Base-by-base conservation (phyloP, 352 stramenopile genomes). In the Aphanomyces euteiches region DNA sequence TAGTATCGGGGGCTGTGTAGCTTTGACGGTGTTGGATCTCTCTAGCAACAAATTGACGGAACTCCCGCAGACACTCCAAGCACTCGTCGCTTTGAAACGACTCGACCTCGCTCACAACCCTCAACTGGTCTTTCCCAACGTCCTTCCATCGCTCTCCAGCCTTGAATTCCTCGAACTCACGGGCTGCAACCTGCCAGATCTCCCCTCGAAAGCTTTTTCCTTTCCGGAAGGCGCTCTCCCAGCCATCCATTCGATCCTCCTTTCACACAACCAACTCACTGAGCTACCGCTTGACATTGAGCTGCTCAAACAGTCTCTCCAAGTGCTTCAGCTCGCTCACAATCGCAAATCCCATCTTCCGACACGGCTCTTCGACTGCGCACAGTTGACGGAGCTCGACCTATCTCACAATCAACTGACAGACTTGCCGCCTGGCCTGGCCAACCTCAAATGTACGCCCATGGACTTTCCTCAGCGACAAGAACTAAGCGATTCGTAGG, bases 231-330 rank as follows among this genome's bases (percentile, higher is more conserved):
- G 40, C 54, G 28, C 28, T 28, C 0, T 28, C 28, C 28, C 45
- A 17, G 7, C 21, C n/a, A 37, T 69, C 34, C 43, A 13, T 13
- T 59, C 40, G 4, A 17, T 69, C 0, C 58, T 73, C 5, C 47
- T 88, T 1, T 66, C 69, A 1, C 60, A 74, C 39, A 92, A 90
- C 56, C 59, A 84, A 10, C 43, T 92, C 6, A 69, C 74, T 47
- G 57, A 77, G 8, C 59, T 90, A 1, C 80, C 17, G 65, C 73
- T 12, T 67, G 65, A 17, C 56, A 66, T 77, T 7, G 79, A 85
- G 54, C 79, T 87, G 39, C 69, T 91, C 4, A 75, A 72, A 54
- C 69, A 79, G 7, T 73, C 80, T 7, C 82, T 91, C 15, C 45
- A 74, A 40, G 68, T 69, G 12, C 38, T 88, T 56, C 57, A 72